Evolutionary conservation across 257 asterid species (phyloP).

Genomic region (Scutellaria barbata): DNA sequence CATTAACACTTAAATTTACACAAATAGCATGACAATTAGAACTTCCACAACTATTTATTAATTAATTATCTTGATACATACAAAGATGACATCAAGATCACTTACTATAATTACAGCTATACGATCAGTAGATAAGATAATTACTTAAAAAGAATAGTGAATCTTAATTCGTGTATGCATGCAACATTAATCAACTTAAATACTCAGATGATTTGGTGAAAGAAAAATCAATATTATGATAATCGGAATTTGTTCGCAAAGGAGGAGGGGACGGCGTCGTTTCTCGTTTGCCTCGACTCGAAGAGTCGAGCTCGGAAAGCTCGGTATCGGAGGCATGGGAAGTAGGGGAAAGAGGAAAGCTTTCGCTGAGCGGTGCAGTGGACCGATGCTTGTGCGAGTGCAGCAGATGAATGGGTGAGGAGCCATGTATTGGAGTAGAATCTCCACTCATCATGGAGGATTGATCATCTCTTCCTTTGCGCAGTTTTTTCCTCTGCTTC

Average conservation of each 20-base stretch:
- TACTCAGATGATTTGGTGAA: constrained; percentile 33
- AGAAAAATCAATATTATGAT: constrained; percentile 43
- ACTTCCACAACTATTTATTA: too few relatives aligned
- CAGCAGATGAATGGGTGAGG: constrained; percentile 62
- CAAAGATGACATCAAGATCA: too few relatives aligned
- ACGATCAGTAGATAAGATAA: not conserved
- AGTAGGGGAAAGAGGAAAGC: constrained; percentile 41
- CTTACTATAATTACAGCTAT: too few relatives aligned
- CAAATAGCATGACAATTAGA: too few relatives aligned
- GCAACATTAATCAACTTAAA: not conserved
- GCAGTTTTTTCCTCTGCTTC: constrained; percentile 48
- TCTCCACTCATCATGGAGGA: constrained; percentile 43
- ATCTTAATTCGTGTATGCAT: too few relatives aligned
- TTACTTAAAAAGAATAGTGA: not conserved
- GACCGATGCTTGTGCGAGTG: constrained; percentile 48
- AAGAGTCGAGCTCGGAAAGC: constrained; percentile 46
- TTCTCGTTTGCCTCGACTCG: constrained; percentile 21
- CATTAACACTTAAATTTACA: too few relatives aligned
- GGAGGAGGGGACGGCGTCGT: not conserved
- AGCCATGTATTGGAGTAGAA: constrained; percentile 42
- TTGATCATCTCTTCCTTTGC: constrained; percentile 28
- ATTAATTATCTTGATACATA: too few relatives aligned
- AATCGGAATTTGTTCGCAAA: constrained; percentile 11
- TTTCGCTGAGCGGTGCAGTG: constrained; percentile 37
- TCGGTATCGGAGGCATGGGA: constrained; percentile 50